Evolutionary conservation across 2,329 filamentous ascomycete genomes (phyloP), one percentile per base, ranked within the genome.

Genomic region (Drechslerella dactyloides): DNA sequence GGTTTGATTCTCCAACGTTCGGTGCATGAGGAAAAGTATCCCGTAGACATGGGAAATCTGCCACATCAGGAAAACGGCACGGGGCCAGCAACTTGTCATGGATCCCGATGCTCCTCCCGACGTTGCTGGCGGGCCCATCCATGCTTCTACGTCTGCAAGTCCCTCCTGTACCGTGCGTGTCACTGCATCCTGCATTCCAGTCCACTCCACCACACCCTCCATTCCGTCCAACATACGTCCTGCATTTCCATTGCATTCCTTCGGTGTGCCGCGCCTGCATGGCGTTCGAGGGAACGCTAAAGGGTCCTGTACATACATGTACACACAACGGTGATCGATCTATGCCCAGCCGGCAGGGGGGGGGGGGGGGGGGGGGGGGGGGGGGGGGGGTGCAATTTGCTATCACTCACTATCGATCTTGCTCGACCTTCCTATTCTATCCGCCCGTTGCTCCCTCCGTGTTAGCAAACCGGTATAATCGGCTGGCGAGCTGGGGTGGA

Each of bases 11-110:
- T 15, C n/a, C n/a, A 33, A 33, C 27, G 8, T 33, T 33, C 27
- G 27, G n/a, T n/a, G n/a, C n/a, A n/a, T n/a, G n/a, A n/a, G n/a
- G 8, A 33, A 6, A 42, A 3, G 37, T 42, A 42, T 33, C 27
- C 27, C 27, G 27, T 4, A 33, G 27, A n/a, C 8, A 33, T 33
- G 3, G 27, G 27, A 33, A 33, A 33, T 23, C 44, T 48, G 17
- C 44, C 19, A 19, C 44, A 48, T 48, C 44, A 48, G 44, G 44
- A 48, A 19, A 21, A 48, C 44, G 44, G 44, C 44, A 48, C 44
- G 44, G 44, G 44, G 44, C 44, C 44, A 48, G 17, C 44, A 48
- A n/a, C 15, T 23, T 19, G 44, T 19, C 44, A 48, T 48, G 44
- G 44, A 48, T 48, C 44, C 19, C 44, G 44, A 44, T 44, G 40